These are phyloP conservation scores for Sextonia rubra DNA, from an alignment of 164 flowering plant species.

Conservation along the genomic window DNA sequence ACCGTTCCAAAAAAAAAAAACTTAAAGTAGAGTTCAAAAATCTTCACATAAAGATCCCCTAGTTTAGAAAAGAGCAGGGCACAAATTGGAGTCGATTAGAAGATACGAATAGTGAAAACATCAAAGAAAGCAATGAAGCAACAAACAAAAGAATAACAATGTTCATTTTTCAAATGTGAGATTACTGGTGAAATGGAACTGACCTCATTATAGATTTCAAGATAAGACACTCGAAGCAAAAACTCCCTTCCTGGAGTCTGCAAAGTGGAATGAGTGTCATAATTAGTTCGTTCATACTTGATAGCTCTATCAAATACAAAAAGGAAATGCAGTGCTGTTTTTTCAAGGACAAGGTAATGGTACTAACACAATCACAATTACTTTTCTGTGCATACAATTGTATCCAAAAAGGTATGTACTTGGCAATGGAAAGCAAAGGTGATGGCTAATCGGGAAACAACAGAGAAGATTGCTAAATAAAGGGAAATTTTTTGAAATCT, in stretches of 20 bases:
- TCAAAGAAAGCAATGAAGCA: neutral
- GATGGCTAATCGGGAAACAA: no score
- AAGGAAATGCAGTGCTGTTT: neutral
- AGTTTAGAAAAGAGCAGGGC: neutral
- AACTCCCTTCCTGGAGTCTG: conserved; percentile 98
- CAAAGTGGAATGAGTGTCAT: conserved; percentile 11
- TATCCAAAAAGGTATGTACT: neutral
- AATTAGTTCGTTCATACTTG: neutral
- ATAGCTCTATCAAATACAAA: neutral
- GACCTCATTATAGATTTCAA: conserved; percentile 98
- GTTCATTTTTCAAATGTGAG: neutral
- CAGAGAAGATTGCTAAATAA: no score
- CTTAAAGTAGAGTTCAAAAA: neutral
- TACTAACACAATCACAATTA: neutral
- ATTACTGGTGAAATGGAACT: conserved; percentile 9
- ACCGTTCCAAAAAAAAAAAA: neutral
- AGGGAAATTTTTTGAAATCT: no score
- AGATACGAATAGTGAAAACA: neutral
- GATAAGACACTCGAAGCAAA: conserved; percentile 94
- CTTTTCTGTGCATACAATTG: neutral
- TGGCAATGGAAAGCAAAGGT: no score
- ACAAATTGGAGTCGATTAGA: neutral
- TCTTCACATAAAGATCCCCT: neutral
- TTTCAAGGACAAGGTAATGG: no score
- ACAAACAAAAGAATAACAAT: neutral